Conservation (phyloP, 805 yeast species). For the Nakazawaea ishiwadae region DNA sequence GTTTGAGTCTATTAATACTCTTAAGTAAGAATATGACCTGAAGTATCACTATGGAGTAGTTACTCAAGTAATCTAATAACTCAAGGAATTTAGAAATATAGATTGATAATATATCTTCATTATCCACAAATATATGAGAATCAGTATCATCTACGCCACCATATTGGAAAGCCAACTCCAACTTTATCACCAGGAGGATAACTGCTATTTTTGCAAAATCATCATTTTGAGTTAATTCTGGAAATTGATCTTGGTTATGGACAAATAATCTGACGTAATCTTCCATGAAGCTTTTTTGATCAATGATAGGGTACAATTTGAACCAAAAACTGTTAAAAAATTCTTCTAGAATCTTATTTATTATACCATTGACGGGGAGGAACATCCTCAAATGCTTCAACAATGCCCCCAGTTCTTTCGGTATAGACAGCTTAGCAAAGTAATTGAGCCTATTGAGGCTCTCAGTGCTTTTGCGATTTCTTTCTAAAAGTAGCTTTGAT, state of each 20-base stretch:
- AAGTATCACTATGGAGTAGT: too few species aligned
- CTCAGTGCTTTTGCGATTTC: background rate
- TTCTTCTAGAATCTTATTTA: background rate
- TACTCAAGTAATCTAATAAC: too few species aligned
- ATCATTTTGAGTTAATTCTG: background rate
- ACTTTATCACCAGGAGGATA: background rate
- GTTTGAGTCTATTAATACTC: too few species aligned
- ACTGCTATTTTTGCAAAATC: background rate
- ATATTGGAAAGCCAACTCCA: background rate
- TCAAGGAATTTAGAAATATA: too few species aligned
- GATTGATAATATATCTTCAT: background rate
- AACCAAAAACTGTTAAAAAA: background rate
- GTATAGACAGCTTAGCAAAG: background rate
- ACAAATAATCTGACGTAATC: background rate
- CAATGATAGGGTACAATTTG: background rate
- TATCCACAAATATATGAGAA: background rate
- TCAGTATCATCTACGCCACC: background rate
- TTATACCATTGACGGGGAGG: background rate
- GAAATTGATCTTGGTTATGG: background rate
- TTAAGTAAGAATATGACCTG: too few species aligned
- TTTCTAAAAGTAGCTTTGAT: background rate
- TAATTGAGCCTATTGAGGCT: background rate
- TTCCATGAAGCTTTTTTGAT: background rate
- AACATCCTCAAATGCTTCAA: background rate
- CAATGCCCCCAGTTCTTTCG: background rate